Percentiles rank a stretch among this genome's conserved stretches.
phyloP scores from a whole-genome alignment of 257 asterid species.

The Henckelia pumila region DNA sequence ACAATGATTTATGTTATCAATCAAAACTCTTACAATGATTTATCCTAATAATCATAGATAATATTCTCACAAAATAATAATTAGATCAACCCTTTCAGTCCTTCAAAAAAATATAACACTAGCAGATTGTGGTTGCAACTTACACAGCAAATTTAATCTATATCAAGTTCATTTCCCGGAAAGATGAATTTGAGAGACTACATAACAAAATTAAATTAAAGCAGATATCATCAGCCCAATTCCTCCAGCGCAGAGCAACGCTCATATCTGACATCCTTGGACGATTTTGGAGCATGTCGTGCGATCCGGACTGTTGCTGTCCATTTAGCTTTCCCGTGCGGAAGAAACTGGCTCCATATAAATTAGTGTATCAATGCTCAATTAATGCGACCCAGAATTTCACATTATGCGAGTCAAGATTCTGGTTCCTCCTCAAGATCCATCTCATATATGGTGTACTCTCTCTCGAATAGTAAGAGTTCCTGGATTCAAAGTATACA shows the following conservation, averaged over 20 bases:
- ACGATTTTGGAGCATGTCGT: too few species aligned
- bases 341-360: not conserved
- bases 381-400: not conserved
- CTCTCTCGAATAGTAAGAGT: constrained; percentile 76
- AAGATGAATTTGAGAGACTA: not conserved
- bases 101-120: too few species aligned
- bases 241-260: not conserved
- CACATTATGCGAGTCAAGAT: constrained; percentile 30
- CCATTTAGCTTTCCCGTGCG: not conserved
- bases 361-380: not conserved
- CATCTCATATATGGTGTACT: constrained; percentile 63
- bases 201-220: too few species aligned
- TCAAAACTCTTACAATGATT: too few species aligned
- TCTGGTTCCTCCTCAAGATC: constrained; percentile 40
- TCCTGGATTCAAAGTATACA: constrained; percentile 49
- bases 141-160: not conserved
- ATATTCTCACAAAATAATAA: too few species aligned
- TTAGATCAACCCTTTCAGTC: too few species aligned
- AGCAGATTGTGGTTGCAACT: too few species aligned
- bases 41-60: too few species aligned
- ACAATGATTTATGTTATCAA: too few species aligned
- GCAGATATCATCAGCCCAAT: not conserved
- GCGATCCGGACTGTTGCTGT: not conserved
- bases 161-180: not conserved
- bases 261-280: not conserved